These are phyloP conservation scores for Quercus ilex DNA, from an alignment of 306 rosid species.

Conservation along the genomic window DNA sequence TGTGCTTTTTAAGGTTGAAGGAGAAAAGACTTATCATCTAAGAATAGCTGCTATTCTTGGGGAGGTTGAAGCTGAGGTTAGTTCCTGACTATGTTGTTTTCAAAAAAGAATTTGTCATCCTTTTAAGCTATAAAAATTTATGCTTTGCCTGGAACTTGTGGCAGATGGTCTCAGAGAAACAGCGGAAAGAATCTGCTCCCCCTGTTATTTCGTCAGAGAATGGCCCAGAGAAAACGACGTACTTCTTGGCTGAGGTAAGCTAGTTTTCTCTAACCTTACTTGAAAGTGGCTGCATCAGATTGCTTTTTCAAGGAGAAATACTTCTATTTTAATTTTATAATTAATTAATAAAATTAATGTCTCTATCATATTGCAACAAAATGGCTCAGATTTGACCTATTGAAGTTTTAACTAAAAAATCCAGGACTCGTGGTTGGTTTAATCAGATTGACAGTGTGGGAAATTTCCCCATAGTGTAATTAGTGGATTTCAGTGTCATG, in stretches of 20 bases:
- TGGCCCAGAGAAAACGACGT: constrained; percentile 65
- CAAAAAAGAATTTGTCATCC: constrained; percentile 10
- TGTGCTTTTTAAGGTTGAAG: constrained; percentile 67
- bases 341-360: neutral
- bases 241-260: constrained; percentile 95
- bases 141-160: constrained; percentile 26
- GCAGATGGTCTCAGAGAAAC: constrained; percentile 95
- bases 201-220: constrained; percentile 61
- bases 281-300: neutral
- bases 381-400: neutral
- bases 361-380: neutral
- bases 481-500: neutral
- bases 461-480: neutral
- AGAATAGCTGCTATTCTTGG: constrained; percentile 88
- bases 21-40: constrained; percentile 80
- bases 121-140: constrained; percentile 14
- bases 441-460: neutral
- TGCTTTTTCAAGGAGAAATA: neutral
- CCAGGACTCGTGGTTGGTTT: neutral
- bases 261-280: constrained; percentile 10
- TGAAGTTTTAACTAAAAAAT: neutral
- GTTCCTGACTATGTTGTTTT: constrained; percentile 29
- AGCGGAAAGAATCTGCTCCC: constrained; percentile 96
- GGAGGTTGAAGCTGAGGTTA: constrained; percentile 96
- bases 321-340: neutral